Evolutionary conservation across 1,284 basidiomycete species (phyloP), one percentile per base, ranked within the genome.

Genomic region (Cystobasidium slooffiae): DNA sequence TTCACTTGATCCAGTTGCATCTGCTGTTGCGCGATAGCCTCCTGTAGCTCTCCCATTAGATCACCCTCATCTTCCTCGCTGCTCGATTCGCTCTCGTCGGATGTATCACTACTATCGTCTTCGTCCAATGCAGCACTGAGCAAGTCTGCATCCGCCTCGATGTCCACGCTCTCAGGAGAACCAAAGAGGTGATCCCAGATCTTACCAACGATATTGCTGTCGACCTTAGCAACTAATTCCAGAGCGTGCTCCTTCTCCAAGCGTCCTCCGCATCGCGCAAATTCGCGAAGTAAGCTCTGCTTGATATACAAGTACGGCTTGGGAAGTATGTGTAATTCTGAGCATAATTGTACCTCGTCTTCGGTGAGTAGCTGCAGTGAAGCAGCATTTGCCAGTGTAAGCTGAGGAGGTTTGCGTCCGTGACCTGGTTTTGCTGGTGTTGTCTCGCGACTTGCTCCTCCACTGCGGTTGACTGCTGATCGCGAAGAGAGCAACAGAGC

Each of bases 261-360:
- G 82, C 91, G 90, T 14, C 93, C 94, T 43, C 91, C 90, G 72
- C 92, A 86, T n/a, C 93, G 86, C 7, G 92, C 91, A 80, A 93
- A 95, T 83, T 97, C 94, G 46, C 93, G 88, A 31, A 97, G 89
- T 56, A 96, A 87, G 8, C 90, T 91, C 83, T 96, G 93, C 82
- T 97, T 97, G 84, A 97, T 91, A 74, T 90, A 88, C 59, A 97
- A 88, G 82, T 95, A 97, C 1, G 94, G 92, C 79, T 93, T 92
- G 0, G 94, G 94, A 49, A 96, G 85, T 75, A 97, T 93, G 6
- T 93, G 90, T 18, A 97, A 85, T 69, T 88, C 87, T 3, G 92
- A 91, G 82, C 94, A 97, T n/a, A 97, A 88, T 0, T 87, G 85
- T 82, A 94, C 91, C 83, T 97, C 94, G 37, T 89, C 89, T 5